Percentiles rank a stretch among this genome's conserved stretches.
Evolutionary conservation across 2,329 filamentous ascomycete species (phyloP).

Genomic region (Aspergillus fischeri): DNA sequence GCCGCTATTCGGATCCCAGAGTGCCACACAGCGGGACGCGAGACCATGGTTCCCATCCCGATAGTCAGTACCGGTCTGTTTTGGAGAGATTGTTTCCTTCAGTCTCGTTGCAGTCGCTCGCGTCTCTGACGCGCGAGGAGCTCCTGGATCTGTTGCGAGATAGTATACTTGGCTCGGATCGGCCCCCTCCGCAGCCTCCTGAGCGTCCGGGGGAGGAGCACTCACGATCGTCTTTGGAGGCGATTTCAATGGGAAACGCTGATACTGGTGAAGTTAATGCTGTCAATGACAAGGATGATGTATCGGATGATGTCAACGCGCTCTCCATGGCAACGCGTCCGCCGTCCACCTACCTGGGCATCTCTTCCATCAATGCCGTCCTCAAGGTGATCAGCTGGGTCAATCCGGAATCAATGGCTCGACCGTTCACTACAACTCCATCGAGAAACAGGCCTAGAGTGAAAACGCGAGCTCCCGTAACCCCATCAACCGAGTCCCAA

Average conservation of each 20-base stretch:
- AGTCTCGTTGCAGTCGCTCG: constrained; percentile 49
- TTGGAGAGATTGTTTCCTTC: constrained; percentile 59
- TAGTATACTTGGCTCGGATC: not conserved
- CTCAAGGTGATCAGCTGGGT: constrained; percentile 61
- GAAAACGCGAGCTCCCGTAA: not conserved
- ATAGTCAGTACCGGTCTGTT: constrained; percentile 48
- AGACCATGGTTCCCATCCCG: constrained; percentile 43
- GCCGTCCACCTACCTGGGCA: constrained; percentile 61
- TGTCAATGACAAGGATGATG: constrained; percentile 19
- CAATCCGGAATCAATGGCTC: constrained; percentile 41
- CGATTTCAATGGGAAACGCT: not conserved
- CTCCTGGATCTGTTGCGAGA: constrained; percentile 52
- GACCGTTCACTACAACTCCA: not conserved
- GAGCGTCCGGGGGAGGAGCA: not conserved
- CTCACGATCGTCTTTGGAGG: not conserved
- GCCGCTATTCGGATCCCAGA: constrained; percentile 74
- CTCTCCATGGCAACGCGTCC: constrained; percentile 58
- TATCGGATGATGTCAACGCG: constrained; percentile 67
- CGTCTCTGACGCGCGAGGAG: constrained; percentile 53
- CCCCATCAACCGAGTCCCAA: constrained; percentile 7
- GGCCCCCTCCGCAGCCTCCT: not conserved
- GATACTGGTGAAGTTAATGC: not conserved
- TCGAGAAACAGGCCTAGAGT: not conserved
- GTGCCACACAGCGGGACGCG: constrained; percentile 66
- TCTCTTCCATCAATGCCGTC: constrained; percentile 70